These are phyloP conservation scores for Berberis thunbergii DNA, from an alignment of 164 flowering plant species.

Conservation along the genomic window DNA sequence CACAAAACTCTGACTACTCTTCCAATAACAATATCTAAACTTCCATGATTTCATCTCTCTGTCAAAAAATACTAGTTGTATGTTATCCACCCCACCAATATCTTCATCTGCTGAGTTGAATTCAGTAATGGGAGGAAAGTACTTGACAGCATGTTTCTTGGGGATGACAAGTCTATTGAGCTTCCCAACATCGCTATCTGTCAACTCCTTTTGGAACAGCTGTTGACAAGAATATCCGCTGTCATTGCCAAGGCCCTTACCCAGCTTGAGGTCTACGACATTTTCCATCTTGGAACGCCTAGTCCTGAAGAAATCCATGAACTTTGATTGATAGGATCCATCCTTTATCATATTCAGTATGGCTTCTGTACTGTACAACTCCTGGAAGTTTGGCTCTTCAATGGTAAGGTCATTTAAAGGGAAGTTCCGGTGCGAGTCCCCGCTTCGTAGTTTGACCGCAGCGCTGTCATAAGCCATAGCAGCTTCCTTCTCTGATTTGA, in stretches of 20 bases:
- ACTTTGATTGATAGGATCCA: slow-evolving; percentile 40
- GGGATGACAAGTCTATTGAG: slow-evolving; percentile 83
- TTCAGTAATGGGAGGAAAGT: slow-evolving; percentile 34
- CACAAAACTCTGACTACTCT: slow-evolving; percentile 77
- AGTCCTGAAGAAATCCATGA: slow-evolving; percentile 21
- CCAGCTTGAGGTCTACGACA: not conserved
- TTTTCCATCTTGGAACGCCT: slow-evolving; percentile 3
- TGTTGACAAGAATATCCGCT: slow-evolving; percentile 20
- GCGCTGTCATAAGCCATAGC: slow-evolving; percentile 70
- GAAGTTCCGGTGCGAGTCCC: slow-evolving; percentile 41
- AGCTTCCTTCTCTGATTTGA: slow-evolving; percentile 47
- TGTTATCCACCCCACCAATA: slow-evolving; percentile 17
- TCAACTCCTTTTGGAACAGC: slow-evolving; percentile 77
- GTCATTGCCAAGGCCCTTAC: slow-evolving; percentile 1
- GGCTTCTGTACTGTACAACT: slow-evolving; percentile 16
- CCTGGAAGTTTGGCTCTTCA: slow-evolving; percentile 40
- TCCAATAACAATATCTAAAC: slow-evolving; percentile 81
- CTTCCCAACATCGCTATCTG: slow-evolving; percentile 89
- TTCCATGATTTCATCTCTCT: slow-evolving; percentile 41
- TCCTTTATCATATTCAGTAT: slow-evolving; percentile 55
- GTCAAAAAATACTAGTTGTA: slow-evolving; percentile 40
- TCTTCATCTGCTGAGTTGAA: slow-evolving; percentile 7
- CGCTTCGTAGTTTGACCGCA: slow-evolving; percentile 34
- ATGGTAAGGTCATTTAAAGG: slow-evolving; percentile 27
- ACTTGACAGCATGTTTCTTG: slow-evolving; percentile 51